Evolutionary conservation across 2,329 filamentous ascomycete species (phyloP).

Genomic region (Didymella segeticola): DNA sequence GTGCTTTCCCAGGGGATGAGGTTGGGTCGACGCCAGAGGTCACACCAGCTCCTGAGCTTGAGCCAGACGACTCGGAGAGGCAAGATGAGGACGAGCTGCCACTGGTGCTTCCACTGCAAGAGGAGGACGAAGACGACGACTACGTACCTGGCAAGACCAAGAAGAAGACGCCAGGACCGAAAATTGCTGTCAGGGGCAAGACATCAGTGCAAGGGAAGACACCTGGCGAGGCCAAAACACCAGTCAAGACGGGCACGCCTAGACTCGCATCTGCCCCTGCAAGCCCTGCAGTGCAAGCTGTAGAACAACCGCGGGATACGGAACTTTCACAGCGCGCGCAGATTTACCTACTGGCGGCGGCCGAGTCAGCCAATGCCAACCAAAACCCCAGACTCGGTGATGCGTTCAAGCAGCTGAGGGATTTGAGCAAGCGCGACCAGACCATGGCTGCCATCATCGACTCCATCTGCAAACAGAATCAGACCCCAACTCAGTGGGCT

Average conservation of each 20-base stretch:
- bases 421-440: constrained; percentile 48
- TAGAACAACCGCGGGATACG: constrained; percentile 19
- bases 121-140: constrained; percentile 57
- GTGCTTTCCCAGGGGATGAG: constrained; percentile 49
- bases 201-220: constrained; percentile 44
- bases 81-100: constrained; percentile 47
- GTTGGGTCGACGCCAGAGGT: constrained; percentile 56
- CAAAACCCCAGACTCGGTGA: constrained; percentile 36
- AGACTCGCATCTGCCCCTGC: constrained; percentile 25
- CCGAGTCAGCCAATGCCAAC: constrained; percentile 48
- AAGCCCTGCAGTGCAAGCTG: constrained; percentile 25
- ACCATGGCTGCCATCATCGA: constrained; percentile 51
- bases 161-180: constrained; percentile 40
- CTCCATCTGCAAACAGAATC: constrained; percentile 51
- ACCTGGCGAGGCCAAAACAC: constrained; percentile 34
- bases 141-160: constrained; percentile 49
- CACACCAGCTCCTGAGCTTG: constrained; percentile 49
- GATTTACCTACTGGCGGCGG: constrained; percentile 52
- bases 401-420: constrained; percentile 54
- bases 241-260: constrained; percentile 34
- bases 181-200: constrained; percentile 47
- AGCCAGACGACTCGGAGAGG: constrained; percentile 49
- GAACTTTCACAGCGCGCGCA: constrained; percentile 36
- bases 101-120: constrained; percentile 37
- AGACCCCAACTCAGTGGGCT: constrained; percentile 48